Base-by-base conservation (phyloP, 176 grass and related monocot genomes). In the Juncus effusus region DNA sequence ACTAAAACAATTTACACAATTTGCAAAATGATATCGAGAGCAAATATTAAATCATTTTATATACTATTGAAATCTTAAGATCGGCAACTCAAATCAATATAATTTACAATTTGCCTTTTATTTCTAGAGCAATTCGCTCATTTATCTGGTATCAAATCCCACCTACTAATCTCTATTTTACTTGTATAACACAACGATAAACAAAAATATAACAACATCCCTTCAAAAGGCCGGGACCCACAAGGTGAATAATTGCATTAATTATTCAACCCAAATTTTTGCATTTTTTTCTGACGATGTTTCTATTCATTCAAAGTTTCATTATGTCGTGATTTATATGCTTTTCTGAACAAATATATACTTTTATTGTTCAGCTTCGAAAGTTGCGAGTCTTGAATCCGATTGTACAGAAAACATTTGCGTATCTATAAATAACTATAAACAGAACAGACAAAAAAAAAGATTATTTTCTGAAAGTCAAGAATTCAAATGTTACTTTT, bases 341-440 rank as follows among this genome's bases (percentile, higher is more conserved):
- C 40, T 13, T 37, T 13, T 40, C 36, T 13, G 7, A 42, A 72
- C 55, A 70, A 56, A 7, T 56, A 14, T 67, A 53, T 36, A 40
- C 53, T 13, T 79, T 15, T 70, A 44, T 2, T 15, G 65, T 65
- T 88, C 84, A 70, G 78, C 84, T 73, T 93, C 84, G 53, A 84
- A 88, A 59, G 57, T 79, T 7, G 76, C 78, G 51, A 88, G 81
- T 50, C 84, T 75, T 53, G 78, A 93, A 77, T 93, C 89, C 16
- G 89, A 88, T 15, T 87, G 78, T 50, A 93, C 89, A 35, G 84
- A 85, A 65, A 93, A 93, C 78, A 93, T 62, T 69, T 93, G 89
- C 11, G 89, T 93, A 58, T 93, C 89, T 55, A 82, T 73, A 63
- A 93, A 93, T 64, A 93, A 82, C 89, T 93, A 75, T n/a, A 69